These are phyloP conservation scores for Rhodotorula kratochvilovae DNA, from an alignment of 768 basidiomycete genomes.

Conservation along the genomic window DNA sequence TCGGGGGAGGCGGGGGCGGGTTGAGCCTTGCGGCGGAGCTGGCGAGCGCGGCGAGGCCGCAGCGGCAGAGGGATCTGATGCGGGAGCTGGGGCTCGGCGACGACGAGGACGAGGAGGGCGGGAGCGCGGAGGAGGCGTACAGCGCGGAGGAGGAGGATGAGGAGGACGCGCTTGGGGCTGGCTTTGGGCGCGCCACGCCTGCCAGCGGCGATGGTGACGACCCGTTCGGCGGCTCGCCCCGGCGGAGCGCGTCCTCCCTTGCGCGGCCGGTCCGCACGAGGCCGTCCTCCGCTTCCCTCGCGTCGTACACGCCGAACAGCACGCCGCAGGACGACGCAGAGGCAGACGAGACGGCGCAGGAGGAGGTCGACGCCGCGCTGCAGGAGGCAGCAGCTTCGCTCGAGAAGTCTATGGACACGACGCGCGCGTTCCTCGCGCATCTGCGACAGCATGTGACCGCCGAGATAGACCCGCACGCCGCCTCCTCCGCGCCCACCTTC, in stretches of 20 bases:
- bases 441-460: slow-evolving; percentile 53
- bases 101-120: not conserved
- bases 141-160: not conserved
- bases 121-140: not conserved
- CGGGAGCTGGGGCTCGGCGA: slow-evolving; percentile 30
- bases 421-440: slow-evolving; percentile 69
- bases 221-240: not conserved
- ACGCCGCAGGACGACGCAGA: not conserved
- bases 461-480: not conserved
- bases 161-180: not conserved
- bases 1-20: not conserved
- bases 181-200: not conserved
- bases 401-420: slow-evolving; percentile 55
- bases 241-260: not conserved
- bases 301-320: not conserved
- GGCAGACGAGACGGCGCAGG: not conserved
- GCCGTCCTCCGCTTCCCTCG: not conserved
- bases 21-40: slow-evolving; percentile 31
- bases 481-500: too few species aligned
- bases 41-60: slow-evolving; percentile 12
- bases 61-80: slow-evolving; percentile 13
- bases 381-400: slow-evolving; percentile 1
- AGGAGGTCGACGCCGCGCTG: slow-evolving; percentile 12
- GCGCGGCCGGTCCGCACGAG: not conserved
- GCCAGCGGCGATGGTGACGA: not conserved